Percentiles rank a stretch among this genome's conserved stretches.
Evolutionary conservation across 179 eudicot species (phyloP).

Genomic region (Patellifolia procumbens): DNA sequence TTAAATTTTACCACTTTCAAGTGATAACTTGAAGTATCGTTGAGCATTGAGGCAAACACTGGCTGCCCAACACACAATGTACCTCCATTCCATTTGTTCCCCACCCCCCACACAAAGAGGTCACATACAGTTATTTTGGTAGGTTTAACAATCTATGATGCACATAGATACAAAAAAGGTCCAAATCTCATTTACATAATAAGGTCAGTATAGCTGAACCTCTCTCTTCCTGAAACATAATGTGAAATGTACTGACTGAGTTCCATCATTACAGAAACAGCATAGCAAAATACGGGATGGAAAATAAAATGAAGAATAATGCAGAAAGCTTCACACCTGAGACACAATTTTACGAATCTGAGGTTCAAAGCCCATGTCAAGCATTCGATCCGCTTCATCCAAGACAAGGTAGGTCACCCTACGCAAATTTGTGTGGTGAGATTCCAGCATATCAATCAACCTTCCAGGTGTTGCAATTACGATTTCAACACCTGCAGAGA

Average conservation of each 20-base stretch:
- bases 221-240: not conserved
- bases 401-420: conserved; percentile 93
- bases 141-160: too few relatives aligned
- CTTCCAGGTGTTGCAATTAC: conserved; percentile 96
- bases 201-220: too few relatives aligned
- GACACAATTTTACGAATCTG: conserved; percentile 90
- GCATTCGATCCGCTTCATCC: conserved; percentile 98
- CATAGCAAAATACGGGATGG: not conserved
- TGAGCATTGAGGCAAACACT: not conserved
- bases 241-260: not conserved
- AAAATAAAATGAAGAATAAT: not conserved
- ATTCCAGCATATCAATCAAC: conserved; percentile 91
- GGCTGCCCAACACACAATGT: not conserved
- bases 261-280: not conserved
- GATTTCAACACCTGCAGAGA: conserved; percentile 83
- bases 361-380: conserved; percentile 99
- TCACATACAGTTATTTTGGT: too few relatives aligned
- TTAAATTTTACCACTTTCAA: too few relatives aligned
- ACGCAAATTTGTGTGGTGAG: conserved; percentile 79
- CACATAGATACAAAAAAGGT: too few relatives aligned
- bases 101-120: too few relatives aligned
- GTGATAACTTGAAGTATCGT: not conserved
- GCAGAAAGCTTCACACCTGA: conserved; percentile 48
- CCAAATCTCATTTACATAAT: too few relatives aligned
- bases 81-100: not conserved